Evolutionary conservation across 164 flowering plant species (phyloP), one percentile per base, ranked within the genome.

Genomic region (Piper longum): DNA sequence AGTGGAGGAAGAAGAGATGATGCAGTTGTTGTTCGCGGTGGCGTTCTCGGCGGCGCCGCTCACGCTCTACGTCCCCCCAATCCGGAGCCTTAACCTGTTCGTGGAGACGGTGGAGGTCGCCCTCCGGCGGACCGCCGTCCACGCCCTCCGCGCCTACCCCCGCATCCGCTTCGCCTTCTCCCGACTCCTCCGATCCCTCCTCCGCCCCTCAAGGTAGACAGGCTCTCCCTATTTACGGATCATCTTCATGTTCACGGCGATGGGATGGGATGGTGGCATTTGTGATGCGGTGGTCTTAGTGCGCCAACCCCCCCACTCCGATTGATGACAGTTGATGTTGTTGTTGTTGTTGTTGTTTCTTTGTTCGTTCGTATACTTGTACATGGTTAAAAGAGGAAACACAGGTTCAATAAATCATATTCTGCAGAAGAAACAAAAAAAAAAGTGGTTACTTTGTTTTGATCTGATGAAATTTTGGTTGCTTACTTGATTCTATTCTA

Each of bases 21-120:
- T 88, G 80, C 88, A 85, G 72, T 54, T 88, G 65, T 77, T 85
- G 64, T 77, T 85, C 55, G 84, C 86, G 2, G 77, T 83, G 39
- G 88, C 88, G 41, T 87, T 87, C 79, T 85, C 93, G n/a, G 89
- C 85, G 4, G 83, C 72, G 12, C 88, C 88, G 5, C 58, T 87
- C 55, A 88, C 87, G 4, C 79, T 91, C 2, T 91, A 84, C 69
- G 57, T 91, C 42, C 95, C 96, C 3, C 96, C 92, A 0, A 59
- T 85, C 19, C 72, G 98, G 12, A 85, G 85, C 81, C 70, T 89
- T 66, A 88, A 77, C 67, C 78, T 79, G 17, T 89, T 88, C 60
- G 86, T 91, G 1, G 90, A 84, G 68, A 75, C 86, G 2, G 55
- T 85, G 66, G 91, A 88, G 61, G 75, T 75, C 3, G 45, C 83